These are phyloP conservation scores for Apiotrichum sp. DNA, from an alignment of 1,284 basidiomycete species.

Conservation along the genomic window DNA sequence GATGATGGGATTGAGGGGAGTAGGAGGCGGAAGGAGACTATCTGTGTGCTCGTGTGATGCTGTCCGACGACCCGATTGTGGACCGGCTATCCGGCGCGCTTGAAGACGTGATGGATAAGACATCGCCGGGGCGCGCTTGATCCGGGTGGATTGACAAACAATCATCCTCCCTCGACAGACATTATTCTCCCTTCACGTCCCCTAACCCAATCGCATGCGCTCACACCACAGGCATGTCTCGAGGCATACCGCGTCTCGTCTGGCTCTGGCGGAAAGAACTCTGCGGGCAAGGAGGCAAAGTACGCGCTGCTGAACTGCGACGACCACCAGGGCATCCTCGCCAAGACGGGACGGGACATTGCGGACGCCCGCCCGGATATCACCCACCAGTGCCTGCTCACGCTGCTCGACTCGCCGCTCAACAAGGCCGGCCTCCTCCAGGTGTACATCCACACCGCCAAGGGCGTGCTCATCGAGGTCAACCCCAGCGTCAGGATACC, in stretches of 20 bases:
- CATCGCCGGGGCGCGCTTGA: not conserved
- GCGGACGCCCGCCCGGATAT: constrained; percentile 97
- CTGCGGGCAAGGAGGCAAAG: constrained; percentile 69
- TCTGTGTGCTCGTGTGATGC: no score
- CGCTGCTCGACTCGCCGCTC: constrained; percentile 91
- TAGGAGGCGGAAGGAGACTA: no score
- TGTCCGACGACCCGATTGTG: no score
- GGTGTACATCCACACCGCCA: constrained; percentile 97
- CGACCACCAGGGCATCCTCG: constrained; percentile 96
- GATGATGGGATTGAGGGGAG: not conserved
- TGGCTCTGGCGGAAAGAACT: constrained; percentile 49
- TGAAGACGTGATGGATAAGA: not conserved
- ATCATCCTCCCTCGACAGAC: no score
- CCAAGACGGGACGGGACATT: constrained; percentile 95
- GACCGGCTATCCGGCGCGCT: not conserved
- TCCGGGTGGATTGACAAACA: not conserved
- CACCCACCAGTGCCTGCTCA: constrained; percentile 97
- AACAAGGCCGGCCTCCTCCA: constrained; percentile 97
- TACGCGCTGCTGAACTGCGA: constrained; percentile 98
- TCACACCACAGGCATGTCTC: constrained; percentile 68
- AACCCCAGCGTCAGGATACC: constrained; percentile 97
- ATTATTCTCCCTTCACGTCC: no score
- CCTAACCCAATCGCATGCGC: not conserved
- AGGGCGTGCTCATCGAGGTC: constrained; percentile 95
- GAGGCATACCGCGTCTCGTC: constrained; percentile 85